Percentiles rank a stretch among this genome's conserved stretches.
Conservation (phyloP, 2,329 filamentous ascomycete species). For the Raffaelea arxii region DNA sequence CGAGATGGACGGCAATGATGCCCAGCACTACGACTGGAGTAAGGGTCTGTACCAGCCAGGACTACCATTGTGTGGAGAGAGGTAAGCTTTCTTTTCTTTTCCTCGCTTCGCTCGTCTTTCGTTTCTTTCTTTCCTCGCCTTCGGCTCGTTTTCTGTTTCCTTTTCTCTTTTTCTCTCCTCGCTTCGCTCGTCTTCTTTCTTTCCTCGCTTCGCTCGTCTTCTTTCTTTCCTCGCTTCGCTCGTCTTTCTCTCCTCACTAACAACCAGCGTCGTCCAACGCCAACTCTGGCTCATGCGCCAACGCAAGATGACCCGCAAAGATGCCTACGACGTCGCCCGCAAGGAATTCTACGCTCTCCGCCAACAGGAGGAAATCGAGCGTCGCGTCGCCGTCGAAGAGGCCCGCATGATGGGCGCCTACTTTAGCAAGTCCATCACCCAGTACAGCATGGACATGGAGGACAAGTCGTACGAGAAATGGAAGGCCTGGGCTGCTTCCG, state of each 20-base stretch:
- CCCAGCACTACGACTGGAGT: constrained; percentile 69
- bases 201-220: too few relatives aligned
- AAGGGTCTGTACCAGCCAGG: constrained; percentile 62
- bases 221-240: too few relatives aligned
- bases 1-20: constrained; percentile 77
- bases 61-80: constrained; percentile 73
- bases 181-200: too few relatives aligned
- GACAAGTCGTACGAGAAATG: constrained; percentile 71
- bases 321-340: constrained; percentile 79
- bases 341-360: constrained; percentile 84
- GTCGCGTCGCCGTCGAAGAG: constrained; percentile 78
- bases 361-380: constrained; percentile 72
- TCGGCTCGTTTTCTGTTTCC: constrained; percentile 5
- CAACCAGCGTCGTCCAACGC: constrained; percentile 74
- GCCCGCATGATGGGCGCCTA: constrained; percentile 76
- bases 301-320: constrained; percentile 44
- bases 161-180: background rate
- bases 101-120: constrained; percentile 2
- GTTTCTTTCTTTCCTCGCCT: too few relatives aligned
- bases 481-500: constrained; percentile 64
- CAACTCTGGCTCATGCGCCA: constrained; percentile 77
- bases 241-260: constrained; percentile 4
- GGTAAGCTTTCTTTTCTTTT: constrained; percentile 39
- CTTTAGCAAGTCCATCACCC: constrained; percentile 68
- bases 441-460: constrained; percentile 76